A percentile compares a stretch with the other conserved stretches of the same genome.
Conservation (phyloP, 108 stramenopile species). For the Thalassiosira profunda region DNA sequence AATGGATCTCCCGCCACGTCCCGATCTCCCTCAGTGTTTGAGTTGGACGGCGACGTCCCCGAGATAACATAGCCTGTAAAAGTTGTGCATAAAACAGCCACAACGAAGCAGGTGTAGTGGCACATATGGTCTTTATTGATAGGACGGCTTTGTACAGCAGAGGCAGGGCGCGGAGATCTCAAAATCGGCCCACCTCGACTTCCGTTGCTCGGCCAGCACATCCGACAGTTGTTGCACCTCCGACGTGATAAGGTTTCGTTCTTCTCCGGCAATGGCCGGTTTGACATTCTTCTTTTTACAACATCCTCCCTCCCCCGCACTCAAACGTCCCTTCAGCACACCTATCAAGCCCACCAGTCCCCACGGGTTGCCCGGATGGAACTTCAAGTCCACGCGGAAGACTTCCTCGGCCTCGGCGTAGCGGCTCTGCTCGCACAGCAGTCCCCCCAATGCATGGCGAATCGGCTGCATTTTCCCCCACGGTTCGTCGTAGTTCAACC, state of each 20-base stretch:
- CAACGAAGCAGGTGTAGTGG: no score
- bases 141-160: constrained; percentile 51
- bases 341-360: constrained; percentile 75
- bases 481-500: constrained; percentile 86
- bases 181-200: constrained; percentile 64
- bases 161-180: constrained; percentile 70
- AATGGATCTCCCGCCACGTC: no score
- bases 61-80: no score
- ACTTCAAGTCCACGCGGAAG: constrained; percentile 75
- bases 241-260: constrained; percentile 5
- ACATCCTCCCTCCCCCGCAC: constrained; percentile 8
- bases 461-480: constrained; percentile 95
- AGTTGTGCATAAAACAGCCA: no score
- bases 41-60: no score
- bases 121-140: no score
- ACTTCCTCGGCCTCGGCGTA: constrained; percentile 70
- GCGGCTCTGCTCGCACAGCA: constrained; percentile 79
- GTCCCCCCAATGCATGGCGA: constrained; percentile 87
- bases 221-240: constrained; percentile 53
- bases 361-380: constrained; percentile 90
- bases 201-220: constrained; percentile 48
- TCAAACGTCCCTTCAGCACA: constrained; percentile 47
- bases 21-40: no score
- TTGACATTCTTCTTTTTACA: constrained; percentile 9
- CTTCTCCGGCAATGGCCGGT: constrained; percentile 1